Evolutionary conservation across 2,329 filamentous ascomycete species (phyloP), one percentile per base, ranked within the genome.

Genomic region (Xylaria sp.): DNA sequence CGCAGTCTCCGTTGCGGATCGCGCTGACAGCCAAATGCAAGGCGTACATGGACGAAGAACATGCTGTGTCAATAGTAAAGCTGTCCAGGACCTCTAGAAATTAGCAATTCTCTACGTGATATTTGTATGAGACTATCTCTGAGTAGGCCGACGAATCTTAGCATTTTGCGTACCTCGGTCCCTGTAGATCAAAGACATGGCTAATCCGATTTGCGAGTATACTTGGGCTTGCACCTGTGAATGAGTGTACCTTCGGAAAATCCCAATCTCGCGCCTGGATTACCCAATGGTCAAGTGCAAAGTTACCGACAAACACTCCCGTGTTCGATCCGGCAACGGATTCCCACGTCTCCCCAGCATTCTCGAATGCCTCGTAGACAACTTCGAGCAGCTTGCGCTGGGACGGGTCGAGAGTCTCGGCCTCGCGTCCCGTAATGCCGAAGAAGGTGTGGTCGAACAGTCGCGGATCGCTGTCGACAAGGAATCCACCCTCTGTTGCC

Each of bases 371-470:
- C 5, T 74, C 72, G 25, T 79, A 81, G 0, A 71, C 61, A 0
- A 74, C 67, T 47, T 80, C 79, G 5, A 80, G 72, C 0, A 75
- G 67, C 68, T 75, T 76, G 0, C 79, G 70, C 47, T 80, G 79
- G 29, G 74, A 70, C 0, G 80, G 79, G 57, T 82, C 80, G 72
- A 81, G 71, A 1, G 73, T 69, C 44, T 73, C 72, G 0, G 71
- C 73, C 29, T 80, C 78, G 0, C 68, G 70, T 1, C 71, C 64
- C 0, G 73, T 74, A 13, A 81, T 78, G 0, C 72, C 72, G 60
- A 82, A 82, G 67, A 81, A 81, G 0, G 74, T 65, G 0, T 76
- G 77, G 62, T 82, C 80, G 49, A 80, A 81, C 0, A 68, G 67
- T 0, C 71, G 73, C 0, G 75, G 59, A 45, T 81, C 76, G n/a